Evolutionary conservation across 805 yeast species (phyloP), one percentile per base, ranked within the genome.

Genomic region (Myxozyma nipponensis): DNA sequence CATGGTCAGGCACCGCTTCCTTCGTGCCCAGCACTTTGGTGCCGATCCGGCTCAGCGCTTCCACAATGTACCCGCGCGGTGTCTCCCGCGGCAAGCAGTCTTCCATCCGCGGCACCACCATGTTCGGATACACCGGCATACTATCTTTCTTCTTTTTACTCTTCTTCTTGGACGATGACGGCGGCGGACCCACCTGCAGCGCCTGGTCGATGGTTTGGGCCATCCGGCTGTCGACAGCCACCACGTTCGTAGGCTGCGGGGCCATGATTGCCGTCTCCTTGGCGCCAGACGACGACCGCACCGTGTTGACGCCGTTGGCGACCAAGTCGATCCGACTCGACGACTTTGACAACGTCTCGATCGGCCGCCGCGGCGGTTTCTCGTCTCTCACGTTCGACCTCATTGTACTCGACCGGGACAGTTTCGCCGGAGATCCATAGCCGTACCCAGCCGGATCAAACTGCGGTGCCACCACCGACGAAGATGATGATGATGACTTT

Each of bases 231-330:
- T 42, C 38, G 22, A 23, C 36, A 4, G 35, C n/a, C 3, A 28
- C 22, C 5, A 39, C 47, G 28, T 44, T 49, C 15, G 50, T 52
- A 7, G 56, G 56, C 35, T 26, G 28, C 3, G 56, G 56, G 6
- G 56, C 56, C 56, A 52, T 52, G 17, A 52, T 21, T 6, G 50
- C 56, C 2, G 47, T 45, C 30, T 52, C 56, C 22, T 47, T 52
- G 13, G 56, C 56, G 6, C 56, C 56, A 19, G 42, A 48, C 9
- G 56, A 48, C 2, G 56, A 52, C 21, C 48, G 49, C 39, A 52
- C 52, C 1, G 56, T 52, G 23, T 48, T 48, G 9, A 32, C 43
- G 1, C 28, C 39, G 17, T 18, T 10, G 1, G 25, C 18, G 9
- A 39, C 49, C 17, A 3, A n/a, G 34, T 28, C 44, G 15, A n/a